Base-by-base conservation (phyloP, 2,329 filamentous ascomycete genomes). In the Talaromyces sp. region DNA sequence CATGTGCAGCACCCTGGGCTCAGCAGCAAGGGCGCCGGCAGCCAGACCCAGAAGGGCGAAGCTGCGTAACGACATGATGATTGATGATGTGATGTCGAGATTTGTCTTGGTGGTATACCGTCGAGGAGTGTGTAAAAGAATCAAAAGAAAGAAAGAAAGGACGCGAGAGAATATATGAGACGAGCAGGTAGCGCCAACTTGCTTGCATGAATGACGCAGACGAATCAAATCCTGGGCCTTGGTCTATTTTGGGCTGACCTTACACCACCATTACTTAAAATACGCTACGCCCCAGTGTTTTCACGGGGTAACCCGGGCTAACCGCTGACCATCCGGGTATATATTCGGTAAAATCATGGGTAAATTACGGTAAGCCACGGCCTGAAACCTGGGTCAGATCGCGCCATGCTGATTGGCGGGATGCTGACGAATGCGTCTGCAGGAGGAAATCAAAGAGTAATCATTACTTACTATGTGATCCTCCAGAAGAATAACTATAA, bases 21-120 rank as follows among this genome's bases (percentile, higher is more conserved):
- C 60, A 39, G 65, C 65, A 48, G 65, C 65, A 59, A 66, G 60
- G 27, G 65, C 60, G 59, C 50, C 59, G 24, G 64, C 64, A 22
- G 64, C 59, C 13, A 65, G 64, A 22, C 59, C 59, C 22, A 62
- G 8, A 3, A 65, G 60, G 35, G 50, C 43, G 22, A 62, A 48
- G 58, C 58, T 60, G 50, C 48, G 43, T 8, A 57, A 6, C 41
- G 64, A 65, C 35, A 54, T 57, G 22, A 19, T 56, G 41, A 13
- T 27, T 16, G 39, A 31, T 3, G 6, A 13, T 27, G 13, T 52
- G 13, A 11, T 37, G 35, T 37, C 35, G 35, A 37, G 35, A 37
- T 31, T 31, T 31, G 27, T 31, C 27, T 31, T 31, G 27, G 27
- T 31, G 27, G 4, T 33, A 14, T 37, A 3, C 24, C 13, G 33